Evolutionary conservation across 345 rosid species (phyloP).

Genomic region (rapeseed (Brassica napus)): Da-Ae NC_063445.1:53475001-53475500

Average conservation of each 20-base stretch:
- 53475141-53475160: too few species aligned
- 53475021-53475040: neutral
- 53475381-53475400: conserved; percentile 7
- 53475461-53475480: neutral
- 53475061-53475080: neutral
- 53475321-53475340: neutral
- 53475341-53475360: neutral
- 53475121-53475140: neutral
- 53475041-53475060: neutral
- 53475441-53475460: conserved; percentile 1
- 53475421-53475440: neutral
- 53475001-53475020: neutral
- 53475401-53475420: neutral
- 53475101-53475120: neutral
- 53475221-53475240: neutral
- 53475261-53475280: neutral
- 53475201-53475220: neutral
- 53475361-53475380: neutral
- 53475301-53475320: neutral
- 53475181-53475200: neutral
- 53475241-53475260: neutral
- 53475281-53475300: neutral
- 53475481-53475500: neutral
- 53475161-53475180: too few species aligned
- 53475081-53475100: neutral